Base-by-base conservation (phyloP, 73 alveolate species). In the Paraurostyla sp. region DNA sequence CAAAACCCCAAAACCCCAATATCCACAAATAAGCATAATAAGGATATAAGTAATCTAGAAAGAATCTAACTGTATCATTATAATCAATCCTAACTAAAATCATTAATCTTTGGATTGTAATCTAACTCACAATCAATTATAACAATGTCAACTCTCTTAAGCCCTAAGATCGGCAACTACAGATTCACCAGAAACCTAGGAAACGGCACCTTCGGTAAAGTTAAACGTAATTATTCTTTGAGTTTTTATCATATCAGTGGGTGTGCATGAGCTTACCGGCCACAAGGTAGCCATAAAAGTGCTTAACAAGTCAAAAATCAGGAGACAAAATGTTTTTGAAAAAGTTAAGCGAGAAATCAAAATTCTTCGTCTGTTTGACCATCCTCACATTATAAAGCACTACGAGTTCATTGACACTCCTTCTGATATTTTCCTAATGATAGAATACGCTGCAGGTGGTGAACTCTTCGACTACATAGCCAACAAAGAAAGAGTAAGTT, bases 191-290 rank as follows among this genome's bases (percentile, higher is more conserved):
- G 92, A 27, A 93, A 97, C 41, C 86, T 97, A 85, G 99, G 99
- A 30, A 96, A 85, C 78, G 99, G 99, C 33, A 91, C 99, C 29
- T 97, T 97, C 71, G 99, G 98, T 68, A 95, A 97, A 91, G 99
- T 94, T 0, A 87, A 90, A 82, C 71, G 98, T 94, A 94, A 92
- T 56, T 9, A 18, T 16, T 22, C 58, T 46, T 20, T 15, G 4
- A 15, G 35, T 11, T 30, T 33, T 7, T 42, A 32, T 0, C 71
- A 43, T 54, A 54, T 48, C 69, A 83, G 90, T 63, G 38, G 82
- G 82, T 13, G 30, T 36, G 48, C 80, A 85, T 46, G 52, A 54
- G 56, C 52, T 35, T 36, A 91, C 95, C 30, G 92, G 90, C 0
- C 94, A 92, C 63, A 93, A 95, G 87, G 95, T 93, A 16, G 98